Conservation (phyloP, 2,329 filamentous ascomycete species). For the Escovopsis sp. region DNA sequence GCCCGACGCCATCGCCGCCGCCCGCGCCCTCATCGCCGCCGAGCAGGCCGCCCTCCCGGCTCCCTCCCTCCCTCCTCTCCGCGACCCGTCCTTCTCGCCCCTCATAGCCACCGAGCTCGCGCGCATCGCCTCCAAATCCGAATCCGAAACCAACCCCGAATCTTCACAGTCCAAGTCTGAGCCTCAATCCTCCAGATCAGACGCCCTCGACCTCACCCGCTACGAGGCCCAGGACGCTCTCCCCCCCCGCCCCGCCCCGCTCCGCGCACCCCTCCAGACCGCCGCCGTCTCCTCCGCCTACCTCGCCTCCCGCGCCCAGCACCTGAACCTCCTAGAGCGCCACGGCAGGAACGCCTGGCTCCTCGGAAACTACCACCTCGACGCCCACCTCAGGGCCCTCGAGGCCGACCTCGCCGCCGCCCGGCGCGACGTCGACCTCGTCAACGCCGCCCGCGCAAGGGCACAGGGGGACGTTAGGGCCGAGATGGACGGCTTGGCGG, state of each 20-base stretch:
- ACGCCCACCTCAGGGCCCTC: slow-evolving; percentile 47
- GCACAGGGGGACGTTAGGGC: slow-evolving; percentile 56
- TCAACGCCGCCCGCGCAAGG: slow-evolving; percentile 55
- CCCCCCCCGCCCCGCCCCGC: slow-evolving; percentile 23
- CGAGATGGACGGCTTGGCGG: slow-evolving; percentile 61
- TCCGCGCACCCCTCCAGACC: slow-evolving; percentile 48
- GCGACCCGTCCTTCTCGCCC: slow-evolving; percentile 45
- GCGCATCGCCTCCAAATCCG: slow-evolving; percentile 36
- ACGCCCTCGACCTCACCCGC: slow-evolving; percentile 56
- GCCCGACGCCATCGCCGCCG: slow-evolving; percentile 44
- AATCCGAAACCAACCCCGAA: slow-evolving; percentile 10
- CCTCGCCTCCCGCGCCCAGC: slow-evolving; percentile 33
- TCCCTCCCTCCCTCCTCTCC: slow-evolving; percentile 21
- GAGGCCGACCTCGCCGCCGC: slow-evolving; percentile 61
- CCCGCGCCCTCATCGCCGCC: slow-evolving; percentile 52
- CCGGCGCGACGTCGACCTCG: slow-evolving; percentile 54
- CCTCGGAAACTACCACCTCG: slow-evolving; percentile 65
- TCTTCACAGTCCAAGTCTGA: too few species aligned
- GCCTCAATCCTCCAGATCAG: background rate
- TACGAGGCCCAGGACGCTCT: slow-evolving; percentile 59
- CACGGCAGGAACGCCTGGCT: slow-evolving; percentile 89
- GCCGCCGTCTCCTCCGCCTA: slow-evolving; percentile 38
- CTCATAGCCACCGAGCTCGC: slow-evolving; percentile 53
- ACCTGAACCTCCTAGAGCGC: slow-evolving; percentile 59
- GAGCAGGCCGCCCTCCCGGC: slow-evolving; percentile 39